Conservation (phyloP, 2,329 filamentous ascomycete species). For the Chrysoporthe puriensis region DNA sequence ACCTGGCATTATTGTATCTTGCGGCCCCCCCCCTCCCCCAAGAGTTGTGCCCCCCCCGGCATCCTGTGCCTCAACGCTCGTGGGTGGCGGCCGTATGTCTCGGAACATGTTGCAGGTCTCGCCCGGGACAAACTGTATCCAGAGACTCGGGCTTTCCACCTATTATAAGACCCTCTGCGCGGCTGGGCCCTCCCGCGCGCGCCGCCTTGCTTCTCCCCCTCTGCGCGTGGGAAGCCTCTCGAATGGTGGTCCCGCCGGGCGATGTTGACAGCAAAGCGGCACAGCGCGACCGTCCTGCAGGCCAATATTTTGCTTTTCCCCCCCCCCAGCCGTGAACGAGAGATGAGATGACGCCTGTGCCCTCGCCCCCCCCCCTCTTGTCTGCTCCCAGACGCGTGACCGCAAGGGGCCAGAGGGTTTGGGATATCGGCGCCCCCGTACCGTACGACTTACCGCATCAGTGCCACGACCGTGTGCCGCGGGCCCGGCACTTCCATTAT, state of each 20-base stretch:
- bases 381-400: neutral
- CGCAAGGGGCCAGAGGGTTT: neutral
- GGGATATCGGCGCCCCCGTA: neutral
- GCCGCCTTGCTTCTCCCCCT: neutral
- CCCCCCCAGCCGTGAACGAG: neutral
- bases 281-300: neutral
- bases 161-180: constrained; percentile 2
- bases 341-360: neutral
- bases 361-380: too few species aligned
- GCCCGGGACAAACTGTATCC: neutral
- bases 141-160: neutral
- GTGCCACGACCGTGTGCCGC: neutral
- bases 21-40: neutral
- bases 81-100: neutral
- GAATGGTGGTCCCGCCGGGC: neutral
- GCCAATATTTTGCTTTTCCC: neutral
- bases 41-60: neutral
- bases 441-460: neutral
- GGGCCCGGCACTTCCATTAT: neutral
- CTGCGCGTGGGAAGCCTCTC: neutral
- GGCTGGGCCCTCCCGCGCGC: neutral
- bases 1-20: too few species aligned
- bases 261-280: constrained; percentile 3
- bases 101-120: constrained; percentile 5
- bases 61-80: neutral